Percentiles rank a stretch among this genome's conserved stretches.
phyloP scores from a whole-genome alignment of 2,329 filamentous ascomycete genomes.

The Exophiala spinifera region DNA sequence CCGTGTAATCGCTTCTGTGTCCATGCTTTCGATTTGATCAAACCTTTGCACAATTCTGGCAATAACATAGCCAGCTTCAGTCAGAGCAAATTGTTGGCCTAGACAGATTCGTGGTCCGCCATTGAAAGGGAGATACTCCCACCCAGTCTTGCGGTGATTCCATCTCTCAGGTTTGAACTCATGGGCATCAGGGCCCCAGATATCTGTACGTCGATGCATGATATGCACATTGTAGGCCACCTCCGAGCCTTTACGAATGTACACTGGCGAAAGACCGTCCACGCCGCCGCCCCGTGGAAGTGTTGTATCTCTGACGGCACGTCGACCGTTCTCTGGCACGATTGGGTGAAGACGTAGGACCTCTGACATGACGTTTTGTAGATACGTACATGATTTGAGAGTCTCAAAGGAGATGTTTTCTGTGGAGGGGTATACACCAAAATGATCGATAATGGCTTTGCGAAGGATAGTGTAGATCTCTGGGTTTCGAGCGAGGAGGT shows the following conservation, averaged over 20 bases:
- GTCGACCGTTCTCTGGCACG: constrained; percentile 14
- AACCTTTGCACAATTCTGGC: constrained; percentile 70
- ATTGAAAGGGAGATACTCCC: constrained; percentile 55
- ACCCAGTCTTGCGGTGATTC: constrained; percentile 33
- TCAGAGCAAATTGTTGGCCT: constrained; percentile 73
- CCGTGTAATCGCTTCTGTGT: neutral
- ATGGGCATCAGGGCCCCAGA: constrained; percentile 27
- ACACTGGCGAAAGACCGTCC: constrained; percentile 29
- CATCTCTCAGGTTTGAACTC: constrained; percentile 25
- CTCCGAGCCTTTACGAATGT: constrained; percentile 32
- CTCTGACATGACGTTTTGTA: constrained; percentile 26
- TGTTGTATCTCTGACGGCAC: constrained; percentile 24
- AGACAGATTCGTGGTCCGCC: constrained; percentile 54
- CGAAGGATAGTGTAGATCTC: constrained; percentile 7
- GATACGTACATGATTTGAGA: constrained; percentile 69
- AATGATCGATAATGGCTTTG: constrained; percentile 2
- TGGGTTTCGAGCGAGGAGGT: constrained; percentile 31
- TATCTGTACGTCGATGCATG: constrained; percentile 38
- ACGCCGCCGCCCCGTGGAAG: constrained; percentile 29
- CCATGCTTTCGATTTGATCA: constrained; percentile 51
- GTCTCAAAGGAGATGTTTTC: constrained; percentile 5
- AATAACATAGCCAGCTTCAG: constrained; percentile 64
- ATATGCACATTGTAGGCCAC: constrained; percentile 35
- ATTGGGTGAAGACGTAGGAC: constrained; percentile 8
- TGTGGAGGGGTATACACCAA: neutral